Conservation (phyloP, 306 rosid species). For the Prunus mume region DNA sequence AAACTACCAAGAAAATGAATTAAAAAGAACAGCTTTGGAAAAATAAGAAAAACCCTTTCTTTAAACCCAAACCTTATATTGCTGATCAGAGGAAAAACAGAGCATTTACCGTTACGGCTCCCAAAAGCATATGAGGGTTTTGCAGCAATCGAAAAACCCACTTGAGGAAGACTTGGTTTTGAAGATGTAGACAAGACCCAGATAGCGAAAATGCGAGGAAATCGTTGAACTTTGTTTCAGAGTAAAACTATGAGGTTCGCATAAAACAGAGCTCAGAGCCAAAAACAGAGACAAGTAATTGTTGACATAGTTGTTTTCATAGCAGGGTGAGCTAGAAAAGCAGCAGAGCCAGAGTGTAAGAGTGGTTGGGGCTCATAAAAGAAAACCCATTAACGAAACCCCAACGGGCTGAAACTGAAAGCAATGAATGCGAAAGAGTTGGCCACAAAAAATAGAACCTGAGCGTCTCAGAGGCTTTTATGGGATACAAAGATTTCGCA, state of each 20-base stretch:
- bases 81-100: constrained; percentile 24
- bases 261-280: constrained; percentile 7
- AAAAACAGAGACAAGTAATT: constrained; percentile 18
- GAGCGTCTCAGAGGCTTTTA: neutral
- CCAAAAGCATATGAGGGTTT: constrained; percentile 20
- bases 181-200: constrained; percentile 26
- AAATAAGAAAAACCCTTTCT: neutral
- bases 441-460: no score
- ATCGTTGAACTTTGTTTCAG: constrained; percentile 12
- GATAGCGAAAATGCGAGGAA: constrained; percentile 20
- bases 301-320: constrained; percentile 19
- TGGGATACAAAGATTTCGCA: constrained; percentile 23
- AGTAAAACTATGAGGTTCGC: neutral
- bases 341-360: constrained; percentile 30
- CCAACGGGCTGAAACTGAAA: constrained; percentile 18
- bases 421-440: constrained; percentile 7
- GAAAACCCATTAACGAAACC: constrained; percentile 36
- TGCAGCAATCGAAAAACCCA: constrained; percentile 8
- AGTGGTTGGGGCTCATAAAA: constrained; percentile 24
- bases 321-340: constrained; percentile 13
- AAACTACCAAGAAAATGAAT: neutral
- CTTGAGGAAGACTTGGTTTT: constrained; percentile 15
- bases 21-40: neutral
- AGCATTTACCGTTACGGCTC: constrained; percentile 7
- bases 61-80: constrained; percentile 25